These are phyloP conservation scores for Plectosphaerella plurivora DNA, from an alignment of 2,329 filamentous ascomycete species.

Conservation along the genomic window DNA sequence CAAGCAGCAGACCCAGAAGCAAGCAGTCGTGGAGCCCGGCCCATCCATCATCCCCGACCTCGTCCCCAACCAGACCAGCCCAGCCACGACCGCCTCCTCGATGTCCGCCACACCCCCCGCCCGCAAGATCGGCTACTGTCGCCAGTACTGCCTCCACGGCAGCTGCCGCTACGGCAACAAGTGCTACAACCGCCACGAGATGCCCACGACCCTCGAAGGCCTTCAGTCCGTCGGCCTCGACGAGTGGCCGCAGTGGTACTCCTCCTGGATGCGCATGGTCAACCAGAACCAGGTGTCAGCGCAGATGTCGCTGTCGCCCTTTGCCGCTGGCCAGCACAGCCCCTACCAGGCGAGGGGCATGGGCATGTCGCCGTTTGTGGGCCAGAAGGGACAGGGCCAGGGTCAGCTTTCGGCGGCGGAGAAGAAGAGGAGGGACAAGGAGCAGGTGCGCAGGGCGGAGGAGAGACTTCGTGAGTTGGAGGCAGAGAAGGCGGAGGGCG, in stretches of 20 bases:
- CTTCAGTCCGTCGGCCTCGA: slow-evolving; percentile 36
- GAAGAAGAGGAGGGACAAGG: background rate
- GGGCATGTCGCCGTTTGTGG: background rate
- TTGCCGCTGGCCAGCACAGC: background rate
- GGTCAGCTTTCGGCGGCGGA: background rate
- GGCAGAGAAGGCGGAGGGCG: background rate
- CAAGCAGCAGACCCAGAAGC: background rate
- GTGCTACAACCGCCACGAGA: slow-evolving; percentile 41
- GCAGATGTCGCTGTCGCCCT: background rate
- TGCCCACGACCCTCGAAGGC: slow-evolving; percentile 37
- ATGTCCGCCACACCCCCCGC: slow-evolving; percentile 5
- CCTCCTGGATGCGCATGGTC: background rate
- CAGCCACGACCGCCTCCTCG: slow-evolving; percentile 1
- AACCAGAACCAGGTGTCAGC: background rate
- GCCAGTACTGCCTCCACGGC: slow-evolving; percentile 44
- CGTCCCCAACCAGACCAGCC: too few species aligned
- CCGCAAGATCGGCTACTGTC: slow-evolving; percentile 25
- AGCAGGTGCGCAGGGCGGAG: background rate
- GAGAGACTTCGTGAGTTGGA: background rate
- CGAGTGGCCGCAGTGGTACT: slow-evolving; percentile 38
- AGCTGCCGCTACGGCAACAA: slow-evolving; percentile 37
- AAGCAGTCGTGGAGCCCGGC: background rate
- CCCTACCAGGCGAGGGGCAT: background rate
- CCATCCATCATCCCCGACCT: background rate
- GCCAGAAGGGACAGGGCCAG: background rate